Percentiles rank a stretch among this genome's conserved stretches.
phyloP scores from a whole-genome alignment of 345 rosid species.

The Ceriops tagal region DNA sequence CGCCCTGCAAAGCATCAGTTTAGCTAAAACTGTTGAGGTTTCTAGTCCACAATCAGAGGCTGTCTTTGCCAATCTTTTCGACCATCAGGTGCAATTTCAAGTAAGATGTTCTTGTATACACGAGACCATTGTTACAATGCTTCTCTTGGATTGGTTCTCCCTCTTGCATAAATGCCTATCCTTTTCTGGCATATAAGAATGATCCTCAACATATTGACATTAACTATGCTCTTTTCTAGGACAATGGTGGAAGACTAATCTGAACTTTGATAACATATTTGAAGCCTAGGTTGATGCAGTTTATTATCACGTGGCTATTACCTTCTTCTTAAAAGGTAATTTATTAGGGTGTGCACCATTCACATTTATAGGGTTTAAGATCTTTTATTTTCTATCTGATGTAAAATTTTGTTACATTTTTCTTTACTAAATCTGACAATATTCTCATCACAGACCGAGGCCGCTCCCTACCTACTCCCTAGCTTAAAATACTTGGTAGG shows the following conservation, averaged over 20 bases:
- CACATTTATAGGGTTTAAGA: no score
- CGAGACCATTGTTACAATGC: constrained; percentile 63
- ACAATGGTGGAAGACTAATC: constrained; percentile 61
- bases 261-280: constrained; percentile 83
- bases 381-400: no score
- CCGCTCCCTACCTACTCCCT: no score
- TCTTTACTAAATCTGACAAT: no score
- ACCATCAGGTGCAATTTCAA: constrained; percentile 69
- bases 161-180: constrained; percentile 81
- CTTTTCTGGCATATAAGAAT: constrained; percentile 83
- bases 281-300: constrained; percentile 88
- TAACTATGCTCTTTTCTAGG: constrained; percentile 71
- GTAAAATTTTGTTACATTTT: no score
- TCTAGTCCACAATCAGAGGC: constrained; percentile 92
- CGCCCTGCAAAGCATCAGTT: constrained; percentile 51
- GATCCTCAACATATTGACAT: constrained; percentile 70
- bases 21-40: constrained; percentile 43
- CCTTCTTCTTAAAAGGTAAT: no score
- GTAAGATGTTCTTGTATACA: constrained; percentile 59
- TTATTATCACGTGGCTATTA: constrained; percentile 1
- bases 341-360: no score
- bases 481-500: no score
- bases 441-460: no score
- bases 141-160: constrained; percentile 62
- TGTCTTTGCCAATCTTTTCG: constrained; percentile 70